Percentiles rank a stretch among this genome's conserved stretches.
Conservation (phyloP, 345 rosid species). For the Salix suchowensis region DNA sequence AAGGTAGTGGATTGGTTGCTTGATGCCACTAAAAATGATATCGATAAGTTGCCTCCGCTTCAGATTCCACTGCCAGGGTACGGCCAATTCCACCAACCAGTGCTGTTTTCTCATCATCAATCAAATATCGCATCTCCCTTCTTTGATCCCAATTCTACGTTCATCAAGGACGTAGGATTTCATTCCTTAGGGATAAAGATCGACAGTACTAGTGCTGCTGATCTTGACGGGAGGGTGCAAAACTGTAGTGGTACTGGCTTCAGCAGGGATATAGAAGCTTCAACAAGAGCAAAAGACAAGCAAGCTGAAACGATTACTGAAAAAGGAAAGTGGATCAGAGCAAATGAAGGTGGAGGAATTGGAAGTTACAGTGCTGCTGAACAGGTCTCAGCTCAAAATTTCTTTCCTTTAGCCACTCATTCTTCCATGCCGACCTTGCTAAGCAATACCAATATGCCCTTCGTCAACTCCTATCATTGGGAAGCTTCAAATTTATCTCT, state of each 20-base stretch:
- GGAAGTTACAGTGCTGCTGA: conserved; percentile 7
- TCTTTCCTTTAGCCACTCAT: conserved; percentile 38
- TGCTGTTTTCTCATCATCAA: conserved; percentile 25
- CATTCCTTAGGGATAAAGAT: conserved; percentile 38
- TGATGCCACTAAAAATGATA: conserved; percentile 65
- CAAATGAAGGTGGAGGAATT: conserved; percentile 29
- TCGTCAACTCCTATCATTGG: conserved; percentile 43
- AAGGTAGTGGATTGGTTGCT: conserved; percentile 92
- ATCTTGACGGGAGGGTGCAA: conserved; percentile 11
- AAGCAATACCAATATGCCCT: conserved; percentile 27
- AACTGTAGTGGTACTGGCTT: conserved; percentile 1
- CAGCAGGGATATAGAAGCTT: conserved; percentile 42
- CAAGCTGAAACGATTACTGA: conserved; percentile 28
- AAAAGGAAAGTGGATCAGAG: conserved; percentile 65
- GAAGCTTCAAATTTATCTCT: conserved; percentile 65
- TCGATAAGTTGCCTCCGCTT: conserved; percentile 83
- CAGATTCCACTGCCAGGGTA: conserved; percentile 63
- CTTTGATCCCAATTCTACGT: conserved; percentile 26
- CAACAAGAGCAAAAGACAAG: conserved; percentile 38
- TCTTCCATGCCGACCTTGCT: conserved; percentile 36
- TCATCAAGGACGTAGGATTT: conserved; percentile 16
- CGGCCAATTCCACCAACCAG: conserved; percentile 62
- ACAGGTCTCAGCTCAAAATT: conserved; percentile 42
- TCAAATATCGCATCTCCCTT: conserved; percentile 25
- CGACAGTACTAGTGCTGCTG: background rate